Evolutionary conservation across 208 protist species (phyloP).

Genomic region (Wallacemonas sp.): DNA sequence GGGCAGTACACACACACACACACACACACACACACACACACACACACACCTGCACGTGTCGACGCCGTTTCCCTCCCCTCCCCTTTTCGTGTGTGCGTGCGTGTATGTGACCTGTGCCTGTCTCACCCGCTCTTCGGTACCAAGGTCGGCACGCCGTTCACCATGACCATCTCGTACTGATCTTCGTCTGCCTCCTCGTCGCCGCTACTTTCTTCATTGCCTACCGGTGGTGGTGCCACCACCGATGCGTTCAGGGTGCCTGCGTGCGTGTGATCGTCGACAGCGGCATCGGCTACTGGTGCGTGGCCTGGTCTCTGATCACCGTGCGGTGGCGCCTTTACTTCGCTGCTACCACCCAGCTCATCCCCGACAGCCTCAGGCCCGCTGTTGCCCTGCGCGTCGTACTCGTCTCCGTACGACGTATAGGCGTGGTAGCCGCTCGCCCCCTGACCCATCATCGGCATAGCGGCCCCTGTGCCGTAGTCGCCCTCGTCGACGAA

Average conservation of each 20-base stretch:
- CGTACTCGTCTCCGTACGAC: neutral
- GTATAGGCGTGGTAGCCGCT: neutral
- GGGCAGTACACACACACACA: too few relatives aligned
- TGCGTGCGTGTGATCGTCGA: neutral
- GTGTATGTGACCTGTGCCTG: too few relatives aligned
- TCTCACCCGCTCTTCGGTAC: slow-evolving; percentile 18
- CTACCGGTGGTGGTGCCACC: too few relatives aligned
- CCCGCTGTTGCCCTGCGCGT: neutral
- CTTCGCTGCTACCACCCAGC: too few relatives aligned
- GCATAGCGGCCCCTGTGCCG: neutral
- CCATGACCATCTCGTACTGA: slow-evolving; percentile 70
- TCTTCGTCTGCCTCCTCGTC: slow-evolving; percentile 56
- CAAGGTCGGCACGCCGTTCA: slow-evolving; percentile 61
- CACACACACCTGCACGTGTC: too few relatives aligned
- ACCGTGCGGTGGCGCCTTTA: too few relatives aligned
- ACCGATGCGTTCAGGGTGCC: too few relatives aligned
- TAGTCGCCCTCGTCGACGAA: neutral
- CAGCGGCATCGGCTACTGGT: neutral
- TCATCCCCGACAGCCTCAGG: neutral
- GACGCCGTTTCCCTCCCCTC: too few relatives aligned
- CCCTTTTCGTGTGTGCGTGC: too few relatives aligned
- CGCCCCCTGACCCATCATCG: slow-evolving; percentile 3
- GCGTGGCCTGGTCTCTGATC: too few relatives aligned
- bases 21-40: too few relatives aligned
- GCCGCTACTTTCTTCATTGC: slow-evolving; percentile 3